Evolutionary conservation across 176 grass and related monocot species (phyloP).

Genomic region (Oryza brachyantha): DNA sequence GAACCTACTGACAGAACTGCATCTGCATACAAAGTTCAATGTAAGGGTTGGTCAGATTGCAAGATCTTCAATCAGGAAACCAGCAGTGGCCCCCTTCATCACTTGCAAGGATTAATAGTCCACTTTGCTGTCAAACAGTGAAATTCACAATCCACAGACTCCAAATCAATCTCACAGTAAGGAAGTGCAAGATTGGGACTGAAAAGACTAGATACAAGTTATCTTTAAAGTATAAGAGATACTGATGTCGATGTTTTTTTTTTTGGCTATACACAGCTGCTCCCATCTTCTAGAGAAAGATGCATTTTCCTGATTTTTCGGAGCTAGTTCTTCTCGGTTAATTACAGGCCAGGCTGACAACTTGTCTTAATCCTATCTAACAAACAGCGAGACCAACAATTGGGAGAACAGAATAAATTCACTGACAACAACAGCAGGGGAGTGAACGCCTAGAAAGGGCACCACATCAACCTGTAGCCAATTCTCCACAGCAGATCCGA

Average conservation of each 20-base stretch:
- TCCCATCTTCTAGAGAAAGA: conserved; percentile 31
- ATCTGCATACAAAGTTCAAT: neutral
- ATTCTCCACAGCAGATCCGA: conserved; percentile 78
- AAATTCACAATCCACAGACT: conserved; percentile 1
- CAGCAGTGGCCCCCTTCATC: neutral
- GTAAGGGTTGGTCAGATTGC: neutral
- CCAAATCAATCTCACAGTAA: neutral
- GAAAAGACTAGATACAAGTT: conserved; percentile 26
- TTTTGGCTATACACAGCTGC: conserved; percentile 51
- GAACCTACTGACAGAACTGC: neutral
- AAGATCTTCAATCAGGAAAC: neutral
- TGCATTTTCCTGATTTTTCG: conserved; percentile 23
- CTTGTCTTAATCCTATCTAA: conserved; percentile 55
- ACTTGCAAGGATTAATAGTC: neutral
- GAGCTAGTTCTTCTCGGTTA: conserved; percentile 38
- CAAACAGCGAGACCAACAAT: conserved; percentile 74
- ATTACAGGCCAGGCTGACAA: conserved; percentile 55
- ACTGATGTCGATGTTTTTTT: conserved; percentile 25
- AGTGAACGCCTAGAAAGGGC: conserved; percentile 82
- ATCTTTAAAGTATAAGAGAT: conserved; percentile 22
- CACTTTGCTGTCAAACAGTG: neutral
- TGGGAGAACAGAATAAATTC: conserved; percentile 95
- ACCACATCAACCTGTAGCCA: conserved; percentile 95
- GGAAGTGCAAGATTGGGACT: neutral
- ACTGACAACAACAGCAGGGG: conserved; percentile 80